These are phyloP conservation scores for Actinomucor elegans DNA, from an alignment of 371 early-diverging fungal genomes.

Conservation along the genomic window DNA sequence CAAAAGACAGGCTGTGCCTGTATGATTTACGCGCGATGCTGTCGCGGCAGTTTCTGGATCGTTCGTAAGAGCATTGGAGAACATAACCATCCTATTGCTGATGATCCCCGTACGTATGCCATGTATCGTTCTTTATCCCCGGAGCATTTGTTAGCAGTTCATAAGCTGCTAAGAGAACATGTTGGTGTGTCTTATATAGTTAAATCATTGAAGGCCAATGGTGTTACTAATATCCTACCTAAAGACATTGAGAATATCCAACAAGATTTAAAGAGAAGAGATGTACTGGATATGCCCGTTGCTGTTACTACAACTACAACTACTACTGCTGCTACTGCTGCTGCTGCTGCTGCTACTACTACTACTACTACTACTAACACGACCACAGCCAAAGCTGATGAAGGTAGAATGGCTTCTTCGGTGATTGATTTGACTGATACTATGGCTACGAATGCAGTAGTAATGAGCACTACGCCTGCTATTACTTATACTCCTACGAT, in stretches of 20 bases:
- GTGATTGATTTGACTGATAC: too few relatives aligned
- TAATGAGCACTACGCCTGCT: too few relatives aligned
- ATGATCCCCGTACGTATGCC: slow-evolving; percentile 15
- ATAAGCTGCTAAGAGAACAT: slow-evolving; percentile 9
- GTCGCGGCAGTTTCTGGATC: slow-evolving; percentile 13
- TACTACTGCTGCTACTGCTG: neutral
- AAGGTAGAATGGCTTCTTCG: too few relatives aligned
- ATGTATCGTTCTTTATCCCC: slow-evolving; percentile 20
- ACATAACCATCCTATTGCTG: slow-evolving; percentile 21
- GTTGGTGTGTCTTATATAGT: slow-evolving; percentile 11
- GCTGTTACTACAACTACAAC: neutral
- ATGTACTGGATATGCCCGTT: neutral
- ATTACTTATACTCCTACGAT: too few relatives aligned
- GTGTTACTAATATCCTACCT: slow-evolving; percentile 17
- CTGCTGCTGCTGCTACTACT: neutral
- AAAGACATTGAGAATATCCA: slow-evolving; percentile 31
- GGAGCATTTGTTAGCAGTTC: slow-evolving; percentile 13
- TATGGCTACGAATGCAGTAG: too few relatives aligned
- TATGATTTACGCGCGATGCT: slow-evolving; percentile 21
- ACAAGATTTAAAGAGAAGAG: slow-evolving; percentile 21
- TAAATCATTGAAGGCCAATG: slow-evolving; percentile 5
- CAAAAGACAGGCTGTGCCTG: slow-evolving; percentile 25
- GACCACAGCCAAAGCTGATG: neutral
- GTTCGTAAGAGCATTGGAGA: slow-evolving; percentile 21
- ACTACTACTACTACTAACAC: neutral